phyloP scores from a whole-genome alignment of 495 filamentous ascomycete species.

The Usnea hakonensis region DNA sequence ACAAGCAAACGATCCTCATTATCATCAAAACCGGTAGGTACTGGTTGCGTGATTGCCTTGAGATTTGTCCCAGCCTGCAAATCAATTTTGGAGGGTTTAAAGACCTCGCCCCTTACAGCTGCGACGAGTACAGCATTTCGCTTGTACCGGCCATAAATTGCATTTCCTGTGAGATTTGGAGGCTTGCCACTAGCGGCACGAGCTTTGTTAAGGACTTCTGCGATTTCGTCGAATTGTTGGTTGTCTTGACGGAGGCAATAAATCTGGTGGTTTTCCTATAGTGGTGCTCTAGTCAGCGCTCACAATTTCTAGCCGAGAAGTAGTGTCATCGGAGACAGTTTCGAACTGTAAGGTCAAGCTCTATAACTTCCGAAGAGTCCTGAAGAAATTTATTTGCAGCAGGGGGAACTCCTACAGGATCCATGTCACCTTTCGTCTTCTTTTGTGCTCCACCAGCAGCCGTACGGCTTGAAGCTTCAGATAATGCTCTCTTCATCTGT shows the following conservation, averaged over 20 bases:
- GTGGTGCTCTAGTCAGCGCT: constrained; percentile 14
- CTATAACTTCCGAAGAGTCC: neutral
- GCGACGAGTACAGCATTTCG: constrained; percentile 28
- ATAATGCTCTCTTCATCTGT: neutral
- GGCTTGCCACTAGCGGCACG: constrained; percentile 18
- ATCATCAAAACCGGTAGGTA: constrained; percentile 1
- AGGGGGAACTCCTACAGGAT: neutral
- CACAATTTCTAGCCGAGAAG: neutral
- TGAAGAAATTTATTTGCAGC: neutral
- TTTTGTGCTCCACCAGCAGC: neutral
- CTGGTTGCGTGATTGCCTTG: neutral
- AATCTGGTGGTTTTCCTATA: constrained; percentile 28
- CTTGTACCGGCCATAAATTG: constrained; percentile 29
- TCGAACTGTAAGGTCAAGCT: neutral
- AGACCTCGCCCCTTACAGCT: constrained; percentile 21
- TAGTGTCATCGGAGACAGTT: neutral
- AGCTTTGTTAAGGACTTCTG: constrained; percentile 22
- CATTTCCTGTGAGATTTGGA: constrained; percentile 22
- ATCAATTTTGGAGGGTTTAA: constrained; percentile 1
- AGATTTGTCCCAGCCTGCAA: neutral
- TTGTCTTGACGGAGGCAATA: constrained; percentile 22
- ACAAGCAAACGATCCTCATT: constrained; percentile 18
- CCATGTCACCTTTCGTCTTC: neutral
- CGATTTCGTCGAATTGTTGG: constrained; percentile 24
- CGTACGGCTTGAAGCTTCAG: neutral